A percentile compares a stretch with the other conserved stretches of the same genome.
These are phyloP conservation scores for Asterophora parasitica DNA, from an alignment of 768 basidiomycete genomes.

Conservation along the genomic window DNA sequence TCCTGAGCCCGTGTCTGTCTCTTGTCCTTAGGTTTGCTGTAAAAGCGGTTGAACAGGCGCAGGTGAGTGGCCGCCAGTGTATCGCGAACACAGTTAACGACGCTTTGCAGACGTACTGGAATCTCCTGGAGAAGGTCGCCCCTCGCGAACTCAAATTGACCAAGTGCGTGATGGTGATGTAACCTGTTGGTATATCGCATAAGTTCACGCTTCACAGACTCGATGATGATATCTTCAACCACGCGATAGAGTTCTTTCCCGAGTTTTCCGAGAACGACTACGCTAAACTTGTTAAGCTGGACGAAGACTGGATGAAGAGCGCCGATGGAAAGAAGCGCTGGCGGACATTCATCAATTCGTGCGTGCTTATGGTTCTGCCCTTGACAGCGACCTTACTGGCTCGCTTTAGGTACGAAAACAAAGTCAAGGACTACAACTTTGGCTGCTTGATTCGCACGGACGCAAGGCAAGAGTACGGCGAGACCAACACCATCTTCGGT, in stretches of 20 bases:
- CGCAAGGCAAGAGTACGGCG: slow-evolving; percentile 74
- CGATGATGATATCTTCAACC: slow-evolving; percentile 89
- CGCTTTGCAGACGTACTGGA: slow-evolving; percentile 81
- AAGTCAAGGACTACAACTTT: slow-evolving; percentile 93
- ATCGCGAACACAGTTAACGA: slow-evolving; percentile 1
- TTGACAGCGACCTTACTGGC: not conserved
- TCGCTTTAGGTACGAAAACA: slow-evolving; percentile 71
- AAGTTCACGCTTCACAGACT: slow-evolving; percentile 36
- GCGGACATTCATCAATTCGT: slow-evolving; percentile 83
- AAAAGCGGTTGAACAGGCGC: slow-evolving; percentile 93
- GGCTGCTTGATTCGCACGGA: slow-evolving; percentile 89
- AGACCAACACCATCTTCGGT: slow-evolving; percentile 95
- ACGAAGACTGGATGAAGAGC: slow-evolving; percentile 94
- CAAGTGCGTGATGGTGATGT: slow-evolving; percentile 48
- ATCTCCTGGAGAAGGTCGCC: slow-evolving; percentile 74
- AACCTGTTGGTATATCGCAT: not conserved
- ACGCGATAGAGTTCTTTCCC: slow-evolving; percentile 75
- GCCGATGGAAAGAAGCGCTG: slow-evolving; percentile 82
- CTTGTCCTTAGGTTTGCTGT: slow-evolving; percentile 67
- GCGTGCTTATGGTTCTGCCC: slow-evolving; percentile 12
- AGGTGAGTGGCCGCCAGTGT: slow-evolving; percentile 45
- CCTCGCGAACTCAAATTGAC: slow-evolving; percentile 79
- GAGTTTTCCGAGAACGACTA: slow-evolving; percentile 56
- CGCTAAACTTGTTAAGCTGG: slow-evolving; percentile 49
- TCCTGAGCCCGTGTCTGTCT: not conserved